Percentiles rank a stretch among this genome's conserved stretches.
Evolutionary conservation across 495 filamentous ascomycete genomes (phyloP).

Genomic region (Penicillium turbatum): DNA sequence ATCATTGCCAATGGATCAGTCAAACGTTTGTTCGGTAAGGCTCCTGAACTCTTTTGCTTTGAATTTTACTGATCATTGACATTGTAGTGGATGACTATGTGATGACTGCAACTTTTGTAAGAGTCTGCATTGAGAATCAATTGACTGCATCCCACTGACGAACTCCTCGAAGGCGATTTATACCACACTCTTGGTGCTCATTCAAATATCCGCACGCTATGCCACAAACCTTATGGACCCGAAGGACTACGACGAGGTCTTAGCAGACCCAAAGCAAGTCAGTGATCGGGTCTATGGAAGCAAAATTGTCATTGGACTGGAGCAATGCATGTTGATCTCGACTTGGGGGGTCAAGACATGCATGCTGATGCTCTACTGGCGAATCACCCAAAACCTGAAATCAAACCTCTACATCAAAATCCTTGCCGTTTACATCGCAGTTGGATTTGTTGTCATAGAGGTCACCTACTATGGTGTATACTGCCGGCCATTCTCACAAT

Average conservation of each 20-base stretch:
- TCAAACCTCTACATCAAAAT: conserved; percentile 48
- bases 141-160: not conserved
- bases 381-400: conserved; percentile 38
- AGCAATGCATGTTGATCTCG: conserved; percentile 49
- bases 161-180: conserved; percentile 39
- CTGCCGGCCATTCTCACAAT: conserved; percentile 57
- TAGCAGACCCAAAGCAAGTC: conserved; percentile 39
- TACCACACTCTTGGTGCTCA: conserved; percentile 50
- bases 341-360: conserved; percentile 50
- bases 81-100: conserved; percentile 50
- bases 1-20: conserved; percentile 32
- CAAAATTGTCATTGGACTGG: conserved; percentile 50
- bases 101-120: conserved; percentile 52
- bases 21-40: conserved; percentile 35
- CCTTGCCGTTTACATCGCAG: conserved; percentile 48
- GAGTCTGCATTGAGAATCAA: conserved; percentile 1
- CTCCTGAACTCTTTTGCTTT: conserved; percentile 28
- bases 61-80: not conserved
- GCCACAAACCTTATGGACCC: conserved; percentile 59
- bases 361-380: conserved; percentile 49
- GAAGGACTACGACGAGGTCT: conserved; percentile 43
- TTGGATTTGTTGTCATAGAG: conserved; percentile 57
- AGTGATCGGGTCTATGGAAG: conserved; percentile 44
- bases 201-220: conserved; percentile 53
- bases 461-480: conserved; percentile 61